Evolutionary conservation across 768 basidiomycete genomes (phyloP).

Genomic region (Hydnomerulius pinastri): DNA sequence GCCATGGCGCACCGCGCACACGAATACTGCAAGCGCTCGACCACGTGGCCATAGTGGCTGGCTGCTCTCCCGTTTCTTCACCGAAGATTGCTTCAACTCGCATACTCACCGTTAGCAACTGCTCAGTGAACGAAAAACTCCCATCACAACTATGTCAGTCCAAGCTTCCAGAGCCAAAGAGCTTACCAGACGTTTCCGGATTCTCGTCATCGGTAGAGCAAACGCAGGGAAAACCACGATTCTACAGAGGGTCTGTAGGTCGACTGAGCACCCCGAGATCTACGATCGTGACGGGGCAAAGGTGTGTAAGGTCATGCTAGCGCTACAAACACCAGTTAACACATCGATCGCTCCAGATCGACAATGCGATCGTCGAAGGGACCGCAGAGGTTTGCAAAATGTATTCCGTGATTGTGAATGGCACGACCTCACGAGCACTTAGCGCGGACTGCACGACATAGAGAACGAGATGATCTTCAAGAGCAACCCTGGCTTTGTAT

Average conservation of each 20-base stretch:
- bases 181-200: conserved; percentile 30
- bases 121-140: no score
- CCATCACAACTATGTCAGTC: conserved; percentile 2
- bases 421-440: conserved; percentile 38
- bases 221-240: conserved; percentile 46
- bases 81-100: no score
- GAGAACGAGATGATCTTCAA: conserved; percentile 32
- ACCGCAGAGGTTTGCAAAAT: neutral
- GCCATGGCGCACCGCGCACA: no score
- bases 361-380: neutral
- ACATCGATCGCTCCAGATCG: conserved; percentile 1
- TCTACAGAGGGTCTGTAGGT: conserved; percentile 39
- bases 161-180: neutral
- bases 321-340: no score
- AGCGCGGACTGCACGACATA: no score
- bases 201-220: conserved; percentile 43
- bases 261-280: conserved; percentile 34
- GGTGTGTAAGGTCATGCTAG: conserved; percentile 7
- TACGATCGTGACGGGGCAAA: conserved; percentile 16
- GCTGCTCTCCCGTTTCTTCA: no score
- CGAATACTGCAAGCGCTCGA: no score
- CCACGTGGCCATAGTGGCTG: no score
- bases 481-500: conserved; percentile 36
- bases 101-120: no score
- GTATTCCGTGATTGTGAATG: conserved; percentile 28